Conservation (phyloP, 2,329 filamentous ascomycete genomes). For the Aspergillus floridensis region DNA sequence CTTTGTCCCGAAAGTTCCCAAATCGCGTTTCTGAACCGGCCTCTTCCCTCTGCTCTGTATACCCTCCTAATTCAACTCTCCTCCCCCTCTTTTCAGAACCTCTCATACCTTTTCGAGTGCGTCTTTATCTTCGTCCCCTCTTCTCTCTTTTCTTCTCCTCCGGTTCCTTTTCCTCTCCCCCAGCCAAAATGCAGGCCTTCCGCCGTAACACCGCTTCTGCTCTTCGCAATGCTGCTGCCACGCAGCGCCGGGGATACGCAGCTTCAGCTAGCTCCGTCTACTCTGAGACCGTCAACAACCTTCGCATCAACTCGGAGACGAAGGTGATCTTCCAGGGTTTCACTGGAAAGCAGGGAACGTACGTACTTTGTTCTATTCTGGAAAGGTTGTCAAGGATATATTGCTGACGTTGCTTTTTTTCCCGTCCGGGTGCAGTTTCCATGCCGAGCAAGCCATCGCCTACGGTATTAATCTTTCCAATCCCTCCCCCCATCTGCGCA, state of each 20-base stretch:
- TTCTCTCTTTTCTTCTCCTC: constrained; percentile 13
- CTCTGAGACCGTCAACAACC: constrained; percentile 72
- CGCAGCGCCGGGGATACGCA: constrained; percentile 71
- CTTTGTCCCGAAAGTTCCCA: constrained; percentile 35
- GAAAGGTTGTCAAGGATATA: constrained; percentile 5
- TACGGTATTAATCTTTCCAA: constrained; percentile 65
- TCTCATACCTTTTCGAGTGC: neutral
- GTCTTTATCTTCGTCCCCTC: constrained; percentile 16
- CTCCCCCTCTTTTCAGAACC: constrained; percentile 4
- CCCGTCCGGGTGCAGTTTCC: constrained; percentile 64
- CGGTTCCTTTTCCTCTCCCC: constrained; percentile 2
- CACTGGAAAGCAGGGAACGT: constrained; percentile 95
- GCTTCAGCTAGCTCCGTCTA: constrained; percentile 58
- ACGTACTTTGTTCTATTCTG: constrained; percentile 43
- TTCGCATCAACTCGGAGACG: constrained; percentile 88
- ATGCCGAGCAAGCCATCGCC: constrained; percentile 95
- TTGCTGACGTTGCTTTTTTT: constrained; percentile 32
- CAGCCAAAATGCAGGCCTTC: constrained; percentile 72
- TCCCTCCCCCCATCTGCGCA: constrained; percentile 17
- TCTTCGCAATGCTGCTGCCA: constrained; percentile 60
- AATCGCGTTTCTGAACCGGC: constrained; percentile 20
- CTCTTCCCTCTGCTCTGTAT: constrained; percentile 19
- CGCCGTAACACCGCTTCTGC: constrained; percentile 69
- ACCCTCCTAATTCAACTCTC: constrained; percentile 12
- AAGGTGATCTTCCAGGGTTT: constrained; percentile 97